Evolutionary conservation across 371 early-diverging fungal genomes (phyloP), one percentile per base, ranked within the genome.

Genomic region (Apophysomyces variabilis): DNA sequence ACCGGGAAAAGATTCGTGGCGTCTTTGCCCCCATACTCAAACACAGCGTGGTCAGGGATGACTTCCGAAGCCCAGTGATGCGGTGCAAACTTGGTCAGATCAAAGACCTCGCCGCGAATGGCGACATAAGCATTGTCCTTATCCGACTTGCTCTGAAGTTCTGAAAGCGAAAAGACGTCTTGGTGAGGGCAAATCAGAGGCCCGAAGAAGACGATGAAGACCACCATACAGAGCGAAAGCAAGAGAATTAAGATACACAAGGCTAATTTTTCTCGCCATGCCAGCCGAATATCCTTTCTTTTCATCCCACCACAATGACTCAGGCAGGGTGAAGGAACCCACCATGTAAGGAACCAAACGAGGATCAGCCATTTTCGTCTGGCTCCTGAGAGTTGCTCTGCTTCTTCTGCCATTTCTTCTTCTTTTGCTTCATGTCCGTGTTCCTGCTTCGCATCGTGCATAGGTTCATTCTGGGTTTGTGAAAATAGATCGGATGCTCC

Each of bases 311-410:
- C 93, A 69, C 90, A 86, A 60, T 70, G 72, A 21, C 69, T 64
- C 63, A 95, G 69, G 57, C 84, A 86, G 6, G 77, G 82, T n/a
- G 87, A 79, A 4, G 95, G 95, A 5, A 95, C 80, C 92, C 94
- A 95, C 91, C 92, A 95, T 1, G 98, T 98, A 45, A 92, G 75
- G 7, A 82, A 64, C 93, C 93, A 95, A 0, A 93, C 93, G 69
- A 90, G 79, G 43, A 81, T 77, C 7, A 96, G 76, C 98, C 98
- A 98, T 65, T 86, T 79, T 6, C 77, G 75, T 61, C 91, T 82
- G 5, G 76, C 85, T 62, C 69, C 76, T 69, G 66, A 87, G 72
- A 71, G 8, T 2, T 68, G 13, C 1, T 65, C 43, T 3, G 68
- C 62, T 6, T 74, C 63, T 21, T 70, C 65, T 37, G 62, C 62